Evolutionary conservation across 2,329 filamentous ascomycete genomes (phyloP).

Genomic region (Hymenoscyphus occultus): DNA sequence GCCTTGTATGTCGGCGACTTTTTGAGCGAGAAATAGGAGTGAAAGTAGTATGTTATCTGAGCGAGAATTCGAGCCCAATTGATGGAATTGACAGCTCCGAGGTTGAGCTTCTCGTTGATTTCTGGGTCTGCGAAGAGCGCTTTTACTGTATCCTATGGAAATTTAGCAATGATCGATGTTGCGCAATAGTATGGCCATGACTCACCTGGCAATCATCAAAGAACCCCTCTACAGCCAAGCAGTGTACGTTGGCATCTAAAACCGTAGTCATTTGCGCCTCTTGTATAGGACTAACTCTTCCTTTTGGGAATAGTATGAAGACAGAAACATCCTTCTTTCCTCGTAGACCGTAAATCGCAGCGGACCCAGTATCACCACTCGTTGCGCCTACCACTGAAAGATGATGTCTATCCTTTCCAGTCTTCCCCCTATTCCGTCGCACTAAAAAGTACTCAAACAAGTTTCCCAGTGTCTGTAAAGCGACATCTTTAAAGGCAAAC

Average conservation of each 20-base stretch:
- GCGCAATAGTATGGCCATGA: slow-evolving; percentile 18
- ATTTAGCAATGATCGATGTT: background rate
- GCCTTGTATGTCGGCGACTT: slow-evolving; percentile 59
- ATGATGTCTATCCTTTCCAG: slow-evolving; percentile 62
- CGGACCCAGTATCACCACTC: slow-evolving; percentile 86
- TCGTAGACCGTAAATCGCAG: slow-evolving; percentile 90
- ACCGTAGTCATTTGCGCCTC: slow-evolving; percentile 98
- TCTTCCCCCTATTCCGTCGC: slow-evolving; percentile 68
- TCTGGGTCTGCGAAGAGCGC: slow-evolving; percentile 83
- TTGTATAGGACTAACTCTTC: slow-evolving; percentile 86
- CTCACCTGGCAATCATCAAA: slow-evolving; percentile 91
- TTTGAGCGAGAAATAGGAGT: slow-evolving; percentile 83
- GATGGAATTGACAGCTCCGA: slow-evolving; percentile 94
- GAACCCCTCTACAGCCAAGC: slow-evolving; percentile 81
- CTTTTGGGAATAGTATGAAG: slow-evolving; percentile 91
- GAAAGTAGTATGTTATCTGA: slow-evolving; percentile 96
- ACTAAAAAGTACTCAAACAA: slow-evolving; percentile 86
- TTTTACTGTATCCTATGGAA: slow-evolving; percentile 78
- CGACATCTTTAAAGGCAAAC: slow-evolving; percentile 94
- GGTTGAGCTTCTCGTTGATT: slow-evolving; percentile 76
- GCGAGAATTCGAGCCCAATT: slow-evolving; percentile 95
- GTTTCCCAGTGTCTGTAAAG: slow-evolving; percentile 93
- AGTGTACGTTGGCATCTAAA: slow-evolving; percentile 87
- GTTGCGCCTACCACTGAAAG: slow-evolving; percentile 85
- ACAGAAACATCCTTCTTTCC: slow-evolving; percentile 97